phyloP scores from a whole-genome alignment of 345 rosid species.

The Murraya paniculata region DNA sequence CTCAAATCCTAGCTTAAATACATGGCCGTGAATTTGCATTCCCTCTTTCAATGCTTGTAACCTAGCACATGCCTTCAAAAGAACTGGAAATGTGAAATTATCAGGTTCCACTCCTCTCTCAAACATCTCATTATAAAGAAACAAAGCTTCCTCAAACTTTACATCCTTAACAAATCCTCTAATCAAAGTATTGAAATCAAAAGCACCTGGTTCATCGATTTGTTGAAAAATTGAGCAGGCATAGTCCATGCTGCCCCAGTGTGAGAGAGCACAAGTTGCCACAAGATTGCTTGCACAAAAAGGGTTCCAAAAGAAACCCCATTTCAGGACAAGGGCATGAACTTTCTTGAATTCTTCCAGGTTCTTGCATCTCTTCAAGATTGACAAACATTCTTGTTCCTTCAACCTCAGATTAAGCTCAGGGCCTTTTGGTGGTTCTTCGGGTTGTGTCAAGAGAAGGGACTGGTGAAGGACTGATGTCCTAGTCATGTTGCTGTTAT shows the following conservation, averaged over 20 bases:
- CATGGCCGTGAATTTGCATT: constrained; percentile 36
- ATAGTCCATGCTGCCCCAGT: constrained; percentile 43
- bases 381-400: constrained; percentile 57
- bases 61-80: constrained; percentile 39
- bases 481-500: constrained; percentile 35
- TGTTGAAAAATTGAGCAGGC: constrained; percentile 36
- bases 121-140: constrained; percentile 33
- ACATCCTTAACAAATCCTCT: constrained; percentile 25
- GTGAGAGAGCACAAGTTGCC: constrained; percentile 40
- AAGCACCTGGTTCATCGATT: constrained; percentile 34
- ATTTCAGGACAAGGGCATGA: constrained; percentile 51
- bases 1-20: constrained; percentile 30
- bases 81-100: constrained; percentile 37
- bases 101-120: constrained; percentile 35
- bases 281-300: constrained; percentile 39
- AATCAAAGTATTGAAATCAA: constrained; percentile 36
- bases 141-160: constrained; percentile 26
- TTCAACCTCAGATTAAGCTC: constrained; percentile 31
- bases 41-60: constrained; percentile 30
- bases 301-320: constrained; percentile 31
- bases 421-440: constrained; percentile 23
- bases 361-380: constrained; percentile 52
- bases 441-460: constrained; percentile 22
- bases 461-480: constrained; percentile 31
- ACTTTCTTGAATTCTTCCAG: constrained; percentile 50